Evolutionary conservation across 306 rosid species (phyloP).

Genomic region (Vicia faba): DNA sequence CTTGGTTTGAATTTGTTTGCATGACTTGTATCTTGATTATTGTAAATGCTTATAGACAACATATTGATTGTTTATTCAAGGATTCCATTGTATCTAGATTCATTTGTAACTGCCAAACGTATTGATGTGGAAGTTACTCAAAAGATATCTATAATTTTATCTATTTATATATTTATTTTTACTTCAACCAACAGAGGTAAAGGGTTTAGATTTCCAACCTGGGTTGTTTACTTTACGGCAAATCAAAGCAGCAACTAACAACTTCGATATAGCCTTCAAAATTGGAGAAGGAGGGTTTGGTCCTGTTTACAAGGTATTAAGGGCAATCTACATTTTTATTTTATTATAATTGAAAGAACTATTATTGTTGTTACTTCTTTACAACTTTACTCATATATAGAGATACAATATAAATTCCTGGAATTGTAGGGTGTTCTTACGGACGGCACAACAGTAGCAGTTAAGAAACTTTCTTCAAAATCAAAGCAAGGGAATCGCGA

Average conservation of each 20-base stretch:
- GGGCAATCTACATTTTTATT: neutral
- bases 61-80: neutral
- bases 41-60: neutral
- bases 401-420: neutral
- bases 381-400: neutral
- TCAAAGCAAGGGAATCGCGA: slow-evolving; percentile 75
- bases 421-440: slow-evolving; percentile 60
- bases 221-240: slow-evolving; percentile 56
- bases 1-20: neutral
- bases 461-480: slow-evolving; percentile 67
- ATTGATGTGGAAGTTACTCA: slow-evolving; percentile 10
- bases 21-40: neutral
- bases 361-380: neutral
- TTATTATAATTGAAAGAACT: neutral
- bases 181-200: slow-evolving; percentile 46
- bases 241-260: slow-evolving; percentile 60
- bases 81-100: neutral
- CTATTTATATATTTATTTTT: neutral
- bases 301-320: slow-evolving; percentile 65
- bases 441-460: slow-evolving; percentile 59
- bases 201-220: slow-evolving; percentile 55
- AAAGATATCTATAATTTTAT: neutral
- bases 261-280: slow-evolving; percentile 56
- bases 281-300: slow-evolving; percentile 87
- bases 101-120: neutral